Base-by-base conservation (phyloP, 225 moss, liverwort and hornwort genomes). In the Rhytidiadelphus loreus region DNA sequence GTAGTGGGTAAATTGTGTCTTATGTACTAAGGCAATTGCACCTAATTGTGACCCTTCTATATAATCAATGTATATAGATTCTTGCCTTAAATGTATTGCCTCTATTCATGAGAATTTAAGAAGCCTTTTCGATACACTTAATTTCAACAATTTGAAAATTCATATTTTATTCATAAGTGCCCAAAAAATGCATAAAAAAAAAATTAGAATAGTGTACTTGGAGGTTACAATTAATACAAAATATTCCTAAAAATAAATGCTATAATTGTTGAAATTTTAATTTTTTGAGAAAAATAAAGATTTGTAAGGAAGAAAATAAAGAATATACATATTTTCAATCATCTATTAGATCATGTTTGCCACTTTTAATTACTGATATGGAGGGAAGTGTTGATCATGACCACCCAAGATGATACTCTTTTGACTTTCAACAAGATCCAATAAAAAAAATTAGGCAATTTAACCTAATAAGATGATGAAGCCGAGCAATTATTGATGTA, bases 341-440 rank as follows among this genome's bases (percentile, higher is more conserved):
- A 66, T n/a, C 2, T 66, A 11, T 1, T 6, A 66, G 22, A 66
- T 66, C 2, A 66, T 20, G n/a, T n/a, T 12, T 68, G 23, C 12
- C 22, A n/a, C 12, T 0, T n/a, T 68, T n/a, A n/a, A 68, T 4
- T n/a, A n/a, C 21, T 12, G n/a, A 22, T 68, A n/a, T 2, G 3
- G 7, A 4, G n/a, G n/a, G n/a, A 21, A 68, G 39, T 69, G 37
- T 1, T 1, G 1, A 64, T 2, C 0, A 0, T 35, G 32, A 17
- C 9, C 1, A 64, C 3, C 2, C 0, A 2, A 2, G 35, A 64
- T 0, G 1, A 33, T 18, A 64, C 4, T 17, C 33, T 33, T 63
- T 33, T n/a, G 33, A 33, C 64, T 64, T 64, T 64, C 10, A 33
- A 30, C 7, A 7, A 25, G n/a, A n/a, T n/a, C n/a, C n/a, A n/a